These are phyloP conservation scores for Solanum virginianum DNA, from an alignment of 257 asterid species.

Conservation along the genomic window DNA sequence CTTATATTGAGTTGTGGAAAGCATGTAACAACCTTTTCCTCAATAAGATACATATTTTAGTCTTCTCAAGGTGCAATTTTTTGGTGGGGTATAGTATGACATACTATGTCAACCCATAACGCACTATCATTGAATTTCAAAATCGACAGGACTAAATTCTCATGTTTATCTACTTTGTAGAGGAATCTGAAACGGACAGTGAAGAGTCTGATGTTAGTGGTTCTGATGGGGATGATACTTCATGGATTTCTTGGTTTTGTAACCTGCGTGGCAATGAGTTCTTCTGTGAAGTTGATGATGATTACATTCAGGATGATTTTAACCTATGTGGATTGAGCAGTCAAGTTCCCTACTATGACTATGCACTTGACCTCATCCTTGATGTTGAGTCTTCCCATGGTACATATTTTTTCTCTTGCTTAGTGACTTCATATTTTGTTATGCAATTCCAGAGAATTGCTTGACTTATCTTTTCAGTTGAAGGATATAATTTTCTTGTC, in stretches of 20 bases:
- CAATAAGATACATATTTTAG: background rate
- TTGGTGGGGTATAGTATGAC: background rate
- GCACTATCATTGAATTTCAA: background rate
- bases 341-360: conserved; percentile 94
- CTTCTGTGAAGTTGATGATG: conserved; percentile 97
- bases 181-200: conserved; percentile 91
- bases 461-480: background rate
- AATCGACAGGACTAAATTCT: background rate
- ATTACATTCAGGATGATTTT: conserved; percentile 93
- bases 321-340: conserved; percentile 94
- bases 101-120: background rate
- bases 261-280: conserved; percentile 94
- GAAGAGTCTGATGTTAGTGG: conserved; percentile 96
- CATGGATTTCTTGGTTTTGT: conserved; percentile 99
- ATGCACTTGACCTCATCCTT: conserved; percentile 88
- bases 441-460: background rate
- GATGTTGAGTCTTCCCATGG: conserved; percentile 97
- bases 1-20: background rate
- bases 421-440: background rate
- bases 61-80: background rate
- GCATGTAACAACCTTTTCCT: background rate
- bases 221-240: conserved; percentile 96
- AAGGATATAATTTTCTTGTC: background rate
- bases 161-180: conserved; percentile 28
- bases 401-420: conserved; percentile 13